Conservation (phyloP, 352 stramenopile genomes). For the Elongisporangium anandrum region DNA sequence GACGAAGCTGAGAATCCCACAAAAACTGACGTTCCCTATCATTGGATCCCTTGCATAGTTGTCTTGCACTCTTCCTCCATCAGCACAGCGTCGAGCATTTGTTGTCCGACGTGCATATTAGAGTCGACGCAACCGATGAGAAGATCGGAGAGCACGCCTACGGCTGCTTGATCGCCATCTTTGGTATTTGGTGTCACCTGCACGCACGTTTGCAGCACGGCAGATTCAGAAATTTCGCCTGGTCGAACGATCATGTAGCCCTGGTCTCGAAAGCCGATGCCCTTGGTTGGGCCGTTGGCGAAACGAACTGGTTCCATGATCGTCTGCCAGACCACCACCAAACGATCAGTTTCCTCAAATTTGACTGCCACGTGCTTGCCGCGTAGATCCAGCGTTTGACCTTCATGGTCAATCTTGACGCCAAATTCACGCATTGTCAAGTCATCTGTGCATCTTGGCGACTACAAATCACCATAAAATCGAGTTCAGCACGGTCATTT, state of each 20-base stretch:
- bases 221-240: background rate
- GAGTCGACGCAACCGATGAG: conserved; percentile 30
- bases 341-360: conserved; percentile 25
- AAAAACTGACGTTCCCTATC: no score
- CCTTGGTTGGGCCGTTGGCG: conserved; percentile 26
- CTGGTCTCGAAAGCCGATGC: conserved; percentile 36
- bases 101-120: conserved; percentile 23
- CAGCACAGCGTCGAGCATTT: conserved; percentile 21
- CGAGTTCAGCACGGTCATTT: conserved; percentile 11
- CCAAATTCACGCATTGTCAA: conserved; percentile 14
- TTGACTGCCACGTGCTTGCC: conserved; percentile 30
- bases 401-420: conserved; percentile 27
- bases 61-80: conserved; percentile 11
- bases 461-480: conserved; percentile 15
- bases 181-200: conserved; percentile 8
- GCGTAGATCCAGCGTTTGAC: conserved; percentile 26
- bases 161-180: conserved; percentile 18
- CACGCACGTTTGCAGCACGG: background rate
- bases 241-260: conserved; percentile 38
- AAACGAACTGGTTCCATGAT: conserved; percentile 40
- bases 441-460: conserved; percentile 4
- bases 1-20: no score
- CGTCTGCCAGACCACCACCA: conserved; percentile 41
- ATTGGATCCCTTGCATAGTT: no score
- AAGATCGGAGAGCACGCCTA: conserved; percentile 24